Conservation (phyloP, 2,329 filamentous ascomycete genomes). For the Juglanconis juglandina region DNA sequence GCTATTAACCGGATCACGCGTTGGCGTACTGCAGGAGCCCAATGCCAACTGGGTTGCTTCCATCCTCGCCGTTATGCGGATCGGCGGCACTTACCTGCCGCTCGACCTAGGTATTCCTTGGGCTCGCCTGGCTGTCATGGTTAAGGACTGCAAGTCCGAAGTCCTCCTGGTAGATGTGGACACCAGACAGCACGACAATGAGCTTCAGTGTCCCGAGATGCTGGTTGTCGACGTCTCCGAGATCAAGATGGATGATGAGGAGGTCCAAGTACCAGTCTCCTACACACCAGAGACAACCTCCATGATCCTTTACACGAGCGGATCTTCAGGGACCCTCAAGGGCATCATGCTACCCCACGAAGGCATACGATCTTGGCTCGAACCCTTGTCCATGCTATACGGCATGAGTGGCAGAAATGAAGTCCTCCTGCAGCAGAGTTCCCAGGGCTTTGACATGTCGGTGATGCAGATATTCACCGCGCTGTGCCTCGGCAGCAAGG, state of each 20-base stretch:
- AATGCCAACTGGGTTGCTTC: slow-evolving; percentile 31
- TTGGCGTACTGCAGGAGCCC: slow-evolving; percentile 40
- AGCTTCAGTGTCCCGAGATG: neutral
- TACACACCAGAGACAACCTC: slow-evolving; percentile 14
- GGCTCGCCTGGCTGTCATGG: slow-evolving; percentile 29
- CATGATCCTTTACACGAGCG: slow-evolving; percentile 32
- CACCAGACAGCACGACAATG: neutral
- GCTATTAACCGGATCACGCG: slow-evolving; percentile 8
- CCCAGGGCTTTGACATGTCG: slow-evolving; percentile 39
- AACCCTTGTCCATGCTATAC: neutral
- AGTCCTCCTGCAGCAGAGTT: slow-evolving; percentile 30
- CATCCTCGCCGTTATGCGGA: slow-evolving; percentile 37
- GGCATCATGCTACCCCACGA: slow-evolving; percentile 33
- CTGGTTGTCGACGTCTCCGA: neutral
- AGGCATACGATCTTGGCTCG: slow-evolving; percentile 13
- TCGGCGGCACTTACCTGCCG: slow-evolving; percentile 37
- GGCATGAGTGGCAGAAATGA: slow-evolving; percentile 16
- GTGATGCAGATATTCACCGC: slow-evolving; percentile 27
- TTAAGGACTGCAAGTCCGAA: slow-evolving; percentile 26
- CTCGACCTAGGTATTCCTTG: slow-evolving; percentile 34
- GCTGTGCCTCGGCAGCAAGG: slow-evolving; percentile 25
- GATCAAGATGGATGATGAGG: neutral
- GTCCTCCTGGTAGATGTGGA: slow-evolving; percentile 18
- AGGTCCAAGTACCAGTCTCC: neutral
- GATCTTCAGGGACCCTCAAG: slow-evolving; percentile 36